phyloP scores from a whole-genome alignment of 225 moss, liverwort and hornwort genomes.

The Pseudisothecium myosuroides region DNA sequence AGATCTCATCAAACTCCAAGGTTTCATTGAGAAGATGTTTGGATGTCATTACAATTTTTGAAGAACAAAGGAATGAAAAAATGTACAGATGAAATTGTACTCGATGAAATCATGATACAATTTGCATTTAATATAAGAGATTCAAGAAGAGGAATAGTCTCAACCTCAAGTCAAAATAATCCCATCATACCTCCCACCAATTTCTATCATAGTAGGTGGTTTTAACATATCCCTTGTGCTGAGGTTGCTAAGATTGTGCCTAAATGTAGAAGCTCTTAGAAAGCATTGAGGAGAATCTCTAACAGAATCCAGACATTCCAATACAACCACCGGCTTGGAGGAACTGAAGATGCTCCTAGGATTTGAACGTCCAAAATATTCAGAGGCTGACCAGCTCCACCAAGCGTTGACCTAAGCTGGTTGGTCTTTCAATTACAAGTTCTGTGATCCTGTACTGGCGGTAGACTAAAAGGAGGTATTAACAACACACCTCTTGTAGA shows the following conservation, averaged over 20 bases:
- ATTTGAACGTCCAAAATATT: not conserved
- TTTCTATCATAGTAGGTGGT: not conserved
- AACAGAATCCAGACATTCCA: not conserved
- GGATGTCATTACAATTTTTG: accelerated
- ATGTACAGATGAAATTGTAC: not conserved
- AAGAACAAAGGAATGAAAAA: not conserved
- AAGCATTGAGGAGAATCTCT: not conserved
- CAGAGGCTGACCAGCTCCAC: not conserved
- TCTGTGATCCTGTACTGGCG: not conserved
- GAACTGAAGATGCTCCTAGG: not conserved
- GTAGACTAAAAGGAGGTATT: not conserved
- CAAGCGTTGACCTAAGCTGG: not conserved
- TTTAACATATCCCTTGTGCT: not conserved
- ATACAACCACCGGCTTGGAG: not conserved
- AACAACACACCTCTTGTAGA: not conserved
- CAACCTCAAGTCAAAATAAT: not conserved
- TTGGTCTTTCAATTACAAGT: not conserved
- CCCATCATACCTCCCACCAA: not conserved
- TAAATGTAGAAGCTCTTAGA: not conserved
- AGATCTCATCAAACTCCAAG: not conserved
- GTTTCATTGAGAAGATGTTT: not conserved
- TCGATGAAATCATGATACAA: no score
- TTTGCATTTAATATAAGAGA: no score
- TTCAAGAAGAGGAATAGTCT: not conserved
- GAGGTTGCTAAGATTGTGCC: not conserved